A percentile compares a stretch with the other conserved stretches of the same genome.
Evolutionary conservation across 176 grass and related monocot genomes (phyloP).

Genomic region (Melocanna baccifera): DNA sequence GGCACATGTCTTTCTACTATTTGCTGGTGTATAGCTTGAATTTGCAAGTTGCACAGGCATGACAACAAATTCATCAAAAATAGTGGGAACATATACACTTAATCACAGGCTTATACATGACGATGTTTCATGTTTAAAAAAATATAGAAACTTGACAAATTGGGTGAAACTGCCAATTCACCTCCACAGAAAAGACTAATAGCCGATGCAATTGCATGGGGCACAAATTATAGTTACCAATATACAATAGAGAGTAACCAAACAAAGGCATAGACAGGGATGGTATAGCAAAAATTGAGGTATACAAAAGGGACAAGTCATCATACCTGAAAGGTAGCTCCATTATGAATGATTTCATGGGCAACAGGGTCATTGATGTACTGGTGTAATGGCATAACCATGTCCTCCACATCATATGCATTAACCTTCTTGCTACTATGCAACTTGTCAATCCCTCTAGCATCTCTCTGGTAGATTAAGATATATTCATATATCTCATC

Average conservation of each 20-base stretch:
- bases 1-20: neutral
- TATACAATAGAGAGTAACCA: neutral
- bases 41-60: neutral
- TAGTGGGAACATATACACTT: neutral
- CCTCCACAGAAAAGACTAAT: neutral
- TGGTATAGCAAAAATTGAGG: neutral
- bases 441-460: conserved; percentile 39
- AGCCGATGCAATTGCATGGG: neutral
- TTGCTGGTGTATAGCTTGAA: neutral
- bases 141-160: neutral
- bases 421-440: conserved; percentile 51
- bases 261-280: neutral
- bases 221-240: neutral
- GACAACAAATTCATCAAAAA: neutral
- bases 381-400: conserved; percentile 88
- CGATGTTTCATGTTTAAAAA: neutral
- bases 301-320: neutral
- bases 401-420: conserved; percentile 78
- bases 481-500: neutral
- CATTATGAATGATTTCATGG: conserved; percentile 97
- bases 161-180: neutral
- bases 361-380: conserved; percentile 83
- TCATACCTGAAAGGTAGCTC: conserved; percentile 93
- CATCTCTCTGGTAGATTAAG: conserved; percentile 62
- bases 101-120: neutral